phyloP scores from a whole-genome alignment of 495 filamentous ascomycete genomes.

The Elaphomyces granulatus region DNA sequence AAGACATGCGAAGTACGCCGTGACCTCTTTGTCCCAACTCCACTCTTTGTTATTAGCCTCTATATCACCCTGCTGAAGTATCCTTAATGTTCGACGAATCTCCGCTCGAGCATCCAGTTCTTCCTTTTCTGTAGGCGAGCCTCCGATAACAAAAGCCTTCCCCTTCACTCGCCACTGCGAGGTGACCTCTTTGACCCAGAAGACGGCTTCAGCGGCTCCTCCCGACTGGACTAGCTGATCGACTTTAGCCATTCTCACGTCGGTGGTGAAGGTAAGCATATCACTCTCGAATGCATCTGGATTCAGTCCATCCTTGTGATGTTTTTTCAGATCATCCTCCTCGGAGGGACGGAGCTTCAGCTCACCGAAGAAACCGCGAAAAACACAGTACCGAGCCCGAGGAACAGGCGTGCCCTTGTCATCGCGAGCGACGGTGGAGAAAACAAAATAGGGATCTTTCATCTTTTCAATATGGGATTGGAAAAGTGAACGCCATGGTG shows the following conservation, averaged over 20 bases:
- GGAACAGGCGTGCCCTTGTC: slow-evolving; percentile 29
- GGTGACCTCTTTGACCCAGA: slow-evolving; percentile 56
- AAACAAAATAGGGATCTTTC: slow-evolving; percentile 50
- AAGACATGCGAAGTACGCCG: slow-evolving; percentile 77
- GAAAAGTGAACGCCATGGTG: slow-evolving; percentile 58
- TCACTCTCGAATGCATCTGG: slow-evolving; percentile 56
- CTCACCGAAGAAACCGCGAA: slow-evolving; percentile 67
- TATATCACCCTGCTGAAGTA: slow-evolving; percentile 11
- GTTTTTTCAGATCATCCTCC: slow-evolving; percentile 50
- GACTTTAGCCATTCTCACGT: slow-evolving; percentile 73
- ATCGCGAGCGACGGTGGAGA: slow-evolving; percentile 46
- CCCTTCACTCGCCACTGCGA: slow-evolving; percentile 82
- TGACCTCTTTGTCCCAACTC: slow-evolving; percentile 63
- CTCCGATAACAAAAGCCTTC: slow-evolving; percentile 53
- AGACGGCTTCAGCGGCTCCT: slow-evolving; percentile 63
- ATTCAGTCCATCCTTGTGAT: slow-evolving; percentile 43
- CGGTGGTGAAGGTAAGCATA: slow-evolving; percentile 69
- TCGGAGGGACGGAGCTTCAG: slow-evolving; percentile 35
- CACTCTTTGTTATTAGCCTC: slow-evolving; percentile 24
- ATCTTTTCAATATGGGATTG: slow-evolving; percentile 47
- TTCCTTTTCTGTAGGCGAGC: slow-evolving; percentile 18
- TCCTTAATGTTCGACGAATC: slow-evolving; percentile 20
- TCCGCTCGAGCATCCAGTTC: slow-evolving; percentile 30
- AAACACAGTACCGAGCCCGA: slow-evolving; percentile 51
- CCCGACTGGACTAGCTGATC: slow-evolving; percentile 45